Conservation (phyloP, 179 eudicot genomes). For the Carnegiea gigantea region DNA sequence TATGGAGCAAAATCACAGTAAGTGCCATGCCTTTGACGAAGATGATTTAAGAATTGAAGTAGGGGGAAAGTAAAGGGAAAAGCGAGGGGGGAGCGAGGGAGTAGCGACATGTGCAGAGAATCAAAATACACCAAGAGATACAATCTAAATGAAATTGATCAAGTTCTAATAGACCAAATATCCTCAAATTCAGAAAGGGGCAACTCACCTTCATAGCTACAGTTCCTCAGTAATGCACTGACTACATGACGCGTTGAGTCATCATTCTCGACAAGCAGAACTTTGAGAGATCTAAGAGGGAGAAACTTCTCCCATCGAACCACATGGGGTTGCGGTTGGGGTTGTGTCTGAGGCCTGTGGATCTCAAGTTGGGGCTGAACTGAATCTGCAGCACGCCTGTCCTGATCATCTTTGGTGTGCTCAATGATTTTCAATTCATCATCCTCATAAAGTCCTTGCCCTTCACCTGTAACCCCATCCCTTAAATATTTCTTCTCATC, state of each 20-base stretch:
- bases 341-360: conserved; percentile 31
- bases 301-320: conserved; percentile 64
- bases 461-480: conserved; percentile 37
- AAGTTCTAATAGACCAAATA: conserved; percentile 15
- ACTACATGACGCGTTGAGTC: conserved; percentile 67
- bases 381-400: conserved; percentile 18
- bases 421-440: conserved; percentile 40
- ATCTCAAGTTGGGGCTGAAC: conserved; percentile 29
- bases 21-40: not conserved
- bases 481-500: conserved; percentile 43
- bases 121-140: not conserved
- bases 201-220: conserved; percentile 60
- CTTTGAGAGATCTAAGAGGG: conserved; percentile 52
- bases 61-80: not conserved
- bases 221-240: conserved; percentile 58
- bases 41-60: not conserved
- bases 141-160: not conserved
- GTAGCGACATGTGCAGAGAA: not conserved
- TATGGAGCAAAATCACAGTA: not conserved
- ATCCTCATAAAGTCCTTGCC: conserved; percentile 44
- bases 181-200: not conserved
- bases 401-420: conserved; percentile 25
- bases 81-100: no score
- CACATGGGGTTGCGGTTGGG: conserved; percentile 32
- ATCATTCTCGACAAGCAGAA: conserved; percentile 58